Base-by-base conservation (phyloP, 2,329 filamentous ascomycete genomes). In the Cladorrhinum sp. region DNA sequence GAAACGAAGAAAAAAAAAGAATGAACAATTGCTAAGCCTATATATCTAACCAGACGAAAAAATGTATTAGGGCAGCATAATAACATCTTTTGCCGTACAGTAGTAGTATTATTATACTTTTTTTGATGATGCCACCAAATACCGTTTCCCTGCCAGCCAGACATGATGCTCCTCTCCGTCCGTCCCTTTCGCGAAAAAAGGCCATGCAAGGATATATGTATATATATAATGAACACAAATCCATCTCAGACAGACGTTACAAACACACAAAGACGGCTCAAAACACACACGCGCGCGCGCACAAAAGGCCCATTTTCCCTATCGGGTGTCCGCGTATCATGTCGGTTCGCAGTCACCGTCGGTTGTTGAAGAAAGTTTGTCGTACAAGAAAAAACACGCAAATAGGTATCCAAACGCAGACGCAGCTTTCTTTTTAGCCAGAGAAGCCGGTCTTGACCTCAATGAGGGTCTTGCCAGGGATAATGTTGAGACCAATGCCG, bases 401-500 rank as follows among this genome's bases (percentile, higher is more conserved):
- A 28, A 55, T 26, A 55, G 16, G 36, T 26, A 16, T 55, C 53
- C 53, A 28, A 28, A 28, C 7, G 12, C 4, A 36, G 24, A 55
- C 36, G 9, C 33, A 16, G 26, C 9, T 23, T 20, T 18, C 14
- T 42, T 46, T 20, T 57, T 62, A 64, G 23, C 51, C 53, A 58
- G 51, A 36, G 62, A 62, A 69, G 60, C 68, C 69, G 46, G 70
- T 61, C 12, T 58, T 12, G 59, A 72, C 62, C 39, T 63, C n/a
- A 30, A 71, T 62, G 28, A 36, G 28, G 52, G 55, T 46, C 7
- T 26, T 20, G 56, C 71, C 71, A n/a, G 69, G 33, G 1, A 54
- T 3, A 36, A 73, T 65, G 72, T 75, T 75, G 63, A 73, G 70
- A 24, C 74, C 74, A 56, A 74, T 65, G 50, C 74, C 74, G 53